Evolutionary conservation across 371 early-diverging fungal genomes (phyloP), one percentile per base, ranked within the genome.

Genomic region (Mortierella sp.): DNA sequence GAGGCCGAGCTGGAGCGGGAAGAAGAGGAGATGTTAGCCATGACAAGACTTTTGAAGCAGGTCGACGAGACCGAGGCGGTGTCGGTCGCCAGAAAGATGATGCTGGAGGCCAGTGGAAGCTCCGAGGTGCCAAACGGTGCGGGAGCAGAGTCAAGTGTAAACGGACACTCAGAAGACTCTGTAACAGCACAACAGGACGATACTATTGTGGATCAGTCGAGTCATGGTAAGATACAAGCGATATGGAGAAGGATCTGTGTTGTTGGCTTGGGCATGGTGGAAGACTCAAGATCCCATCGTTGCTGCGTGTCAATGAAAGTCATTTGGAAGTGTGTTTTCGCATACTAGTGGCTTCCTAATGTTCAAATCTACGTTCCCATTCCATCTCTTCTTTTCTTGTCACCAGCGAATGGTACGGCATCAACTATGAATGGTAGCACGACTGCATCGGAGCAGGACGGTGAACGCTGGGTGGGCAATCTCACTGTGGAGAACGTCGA

Each of bases 1-100:
- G 84, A 83, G 8, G 77, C 72, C 2, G 84, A 80, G 35, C 46
- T 83, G 12, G 78, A 56, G 41, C 80, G 77, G 16, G 80, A 83
- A 75, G 84, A 83, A 44, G 84, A 83, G 24, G 80, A 83, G 70
- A 83, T 83, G 84, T 51, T 83, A 4, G 80, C 84, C 35, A 70
- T 76, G 35, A 75, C 75, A 7, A 74, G 78, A 21, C 38, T 77
- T 56, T 68, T 83, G 49, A 80, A 77, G 70, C 72, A 76, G 11
- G 75, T 75, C 14, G 75, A 80, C 56, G 75, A 68, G 18, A 58
- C 48, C 21, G 75, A 80, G 16, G 77, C 78, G 14, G 14, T 83
- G 44, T 63, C 49, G 10, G 70, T 83, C 21, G 72, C 80, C 12
- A 83, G 77, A 24, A 70, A 80, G 41, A 77, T 83, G 38, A 38